A percentile compares a stretch with the other conserved stretches of the same genome.
Conservation (phyloP, 2,329 filamentous ascomycete genomes). For the Phoma sp. region DNA sequence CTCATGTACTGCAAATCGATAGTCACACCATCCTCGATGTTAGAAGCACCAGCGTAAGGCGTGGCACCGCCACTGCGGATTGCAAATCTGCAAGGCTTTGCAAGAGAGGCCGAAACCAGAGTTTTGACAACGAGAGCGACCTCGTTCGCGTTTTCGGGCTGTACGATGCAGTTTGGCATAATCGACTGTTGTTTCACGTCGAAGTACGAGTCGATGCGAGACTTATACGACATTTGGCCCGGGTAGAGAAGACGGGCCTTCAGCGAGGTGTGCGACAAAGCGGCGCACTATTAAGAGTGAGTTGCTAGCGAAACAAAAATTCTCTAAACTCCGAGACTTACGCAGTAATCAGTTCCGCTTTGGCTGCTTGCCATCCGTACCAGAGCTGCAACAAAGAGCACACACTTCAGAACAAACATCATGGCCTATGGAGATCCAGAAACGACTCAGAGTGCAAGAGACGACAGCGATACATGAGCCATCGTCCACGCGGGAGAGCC, state of each 20-base stretch:
- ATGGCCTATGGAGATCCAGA: neutral
- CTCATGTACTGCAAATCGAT: conserved; percentile 35
- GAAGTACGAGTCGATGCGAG: conserved; percentile 27
- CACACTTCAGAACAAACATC: conserved; percentile 16
- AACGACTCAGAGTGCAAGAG: neutral
- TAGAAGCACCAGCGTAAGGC: conserved; percentile 32
- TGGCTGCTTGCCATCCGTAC: neutral
- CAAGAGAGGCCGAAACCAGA: neutral
- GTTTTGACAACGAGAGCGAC: conserved; percentile 28
- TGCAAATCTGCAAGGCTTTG: conserved; percentile 27
- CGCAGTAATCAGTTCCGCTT: conserved; percentile 2
- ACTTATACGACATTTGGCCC: conserved; percentile 19
- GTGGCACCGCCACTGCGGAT: conserved; percentile 37
- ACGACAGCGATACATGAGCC: neutral
- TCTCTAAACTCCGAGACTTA: neutral
- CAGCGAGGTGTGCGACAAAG: conserved; percentile 14
- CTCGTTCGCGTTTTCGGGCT: conserved; percentile 24
- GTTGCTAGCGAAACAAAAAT: neutral
- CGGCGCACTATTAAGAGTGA: conserved; percentile 15
- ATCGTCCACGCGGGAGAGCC: neutral
- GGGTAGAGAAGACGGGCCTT: conserved; percentile 21
- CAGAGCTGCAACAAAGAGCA: conserved; percentile 18
- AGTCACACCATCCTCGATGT: conserved; percentile 38
- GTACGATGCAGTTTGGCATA: conserved; percentile 33
- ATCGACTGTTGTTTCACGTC: conserved; percentile 30